Percentiles rank a stretch among this genome's conserved stretches.
Conservation (phyloP, 2,329 filamentous ascomycete genomes). For the Neofusicoccum cordaticola region DNA sequence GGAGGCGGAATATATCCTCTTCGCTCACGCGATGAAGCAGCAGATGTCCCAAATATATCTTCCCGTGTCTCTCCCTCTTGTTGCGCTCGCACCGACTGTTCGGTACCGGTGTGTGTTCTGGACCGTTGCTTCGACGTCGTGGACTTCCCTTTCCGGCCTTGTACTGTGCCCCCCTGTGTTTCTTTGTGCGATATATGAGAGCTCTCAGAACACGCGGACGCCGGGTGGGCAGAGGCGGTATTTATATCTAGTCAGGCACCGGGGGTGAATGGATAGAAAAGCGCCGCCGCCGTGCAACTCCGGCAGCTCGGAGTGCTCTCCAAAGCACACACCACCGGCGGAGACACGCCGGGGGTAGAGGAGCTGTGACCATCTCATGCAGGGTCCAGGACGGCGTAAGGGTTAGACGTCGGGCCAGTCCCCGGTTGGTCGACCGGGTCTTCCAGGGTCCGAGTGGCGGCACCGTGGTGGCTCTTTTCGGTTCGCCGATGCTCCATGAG, state of each 20-base stretch:
- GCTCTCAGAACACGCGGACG: neutral
- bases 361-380: constrained; percentile 9
- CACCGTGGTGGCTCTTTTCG: neutral
- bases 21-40: neutral
- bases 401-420: neutral
- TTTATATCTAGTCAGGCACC: neutral
- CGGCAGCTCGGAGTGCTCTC: neutral
- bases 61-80: neutral
- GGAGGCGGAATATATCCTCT: neutral
- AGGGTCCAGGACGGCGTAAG: neutral
- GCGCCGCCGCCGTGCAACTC: neutral
- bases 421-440: neutral
- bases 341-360: neutral
- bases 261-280: neutral
- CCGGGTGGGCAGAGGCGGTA: neutral
- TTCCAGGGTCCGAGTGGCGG: constrained; percentile 5
- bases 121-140: constrained; percentile 1
- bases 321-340: neutral
- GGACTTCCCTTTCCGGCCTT: neutral
- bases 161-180: neutral
- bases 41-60: constrained; percentile 5
- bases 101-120: neutral
- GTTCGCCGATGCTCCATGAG: neutral
- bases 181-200: neutral
- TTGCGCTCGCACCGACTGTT: neutral